Conservation (phyloP, 2,329 filamentous ascomycete genomes). For the Lachnum nothofagi region DNA sequence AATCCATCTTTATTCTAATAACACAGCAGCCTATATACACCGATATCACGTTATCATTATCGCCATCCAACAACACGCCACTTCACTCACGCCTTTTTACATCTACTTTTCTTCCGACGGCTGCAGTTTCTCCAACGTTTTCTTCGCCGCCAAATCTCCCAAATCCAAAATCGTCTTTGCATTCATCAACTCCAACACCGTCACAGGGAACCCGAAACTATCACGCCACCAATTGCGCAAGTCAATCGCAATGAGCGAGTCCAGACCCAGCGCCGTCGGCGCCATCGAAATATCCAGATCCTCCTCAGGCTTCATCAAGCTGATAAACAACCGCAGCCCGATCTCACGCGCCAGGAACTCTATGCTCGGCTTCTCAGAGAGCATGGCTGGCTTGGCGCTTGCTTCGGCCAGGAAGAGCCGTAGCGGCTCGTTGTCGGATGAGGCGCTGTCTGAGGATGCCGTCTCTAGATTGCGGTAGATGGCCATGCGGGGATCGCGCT, state of each 20-base stretch:
- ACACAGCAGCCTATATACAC: too few species aligned
- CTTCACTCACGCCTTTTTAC: too few species aligned
- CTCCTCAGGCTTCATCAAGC: slow-evolving; percentile 2
- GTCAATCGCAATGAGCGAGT: slow-evolving; percentile 13
- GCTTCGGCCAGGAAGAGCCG: not conserved
- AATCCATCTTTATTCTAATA: too few species aligned
- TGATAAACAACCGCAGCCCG: not conserved
- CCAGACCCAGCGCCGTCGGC: slow-evolving; percentile 3
- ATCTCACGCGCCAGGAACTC: slow-evolving; percentile 3
- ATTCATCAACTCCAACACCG: slow-evolving; percentile 1
- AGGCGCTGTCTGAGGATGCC: not conserved
- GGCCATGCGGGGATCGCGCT: slow-evolving; percentile 8
- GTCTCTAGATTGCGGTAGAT: slow-evolving; percentile 8
- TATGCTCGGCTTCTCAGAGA: not conserved
- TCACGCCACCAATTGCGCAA: slow-evolving; percentile 8
- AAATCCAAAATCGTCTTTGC: not conserved
- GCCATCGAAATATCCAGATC: slow-evolving; percentile 4
- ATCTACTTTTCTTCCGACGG: not conserved
- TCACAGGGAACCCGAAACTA: not conserved
- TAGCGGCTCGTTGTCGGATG: not conserved
- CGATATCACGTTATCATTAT: too few species aligned
- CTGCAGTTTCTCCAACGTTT: not conserved
- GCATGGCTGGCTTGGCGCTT: not conserved
- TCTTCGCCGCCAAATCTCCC: not conserved
- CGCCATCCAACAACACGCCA: too few species aligned